Evolutionary conservation across 176 grass and related monocot genomes (phyloP), one percentile per base, ranked within the genome.

Genomic region (Avena eriantha): DNA sequence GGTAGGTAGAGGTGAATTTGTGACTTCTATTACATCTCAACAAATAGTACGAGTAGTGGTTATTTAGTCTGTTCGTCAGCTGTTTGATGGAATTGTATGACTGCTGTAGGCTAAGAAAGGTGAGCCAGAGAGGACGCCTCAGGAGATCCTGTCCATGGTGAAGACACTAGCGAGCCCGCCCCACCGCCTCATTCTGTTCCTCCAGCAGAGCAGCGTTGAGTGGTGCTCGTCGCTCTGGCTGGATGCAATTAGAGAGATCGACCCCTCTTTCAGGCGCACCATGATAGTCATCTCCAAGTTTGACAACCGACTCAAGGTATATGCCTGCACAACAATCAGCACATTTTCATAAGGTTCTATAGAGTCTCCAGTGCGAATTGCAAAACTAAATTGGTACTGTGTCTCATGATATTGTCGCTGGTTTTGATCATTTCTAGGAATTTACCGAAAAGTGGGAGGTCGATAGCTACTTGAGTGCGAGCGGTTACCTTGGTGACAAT

Each of bases 171-270:
- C 97, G 0, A 89, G 94, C 87, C 97, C 94, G 1, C 97, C 96
- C 8, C 90, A 99, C 84, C 93, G 97, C n/a, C 90, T 99, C 72
- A 68, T 99, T 71, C 84, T 99, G 43, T 99, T 99, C 87, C 94
- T 99, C 79, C 97, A 99, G 85, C 97, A 99, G 63, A 99, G 97
- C 87, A 99, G 97, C 65, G 94, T 96, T 1, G 97, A 99, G 78
- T 99, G 97, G 97, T 99, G 97, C 73, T 96, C 92, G 46, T 99
- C 97, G 2, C 76, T 99, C 14, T 99, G 97, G 97, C 89, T 99
- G 4, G 97, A 99, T 83, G 84, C 94, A 3, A 89, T 99, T 66
- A 91, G 85, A 51, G 94, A 99, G 70, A 99, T 99, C 69, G 97
- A 99, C 81, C 97, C 97, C 39, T 71, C 80, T 77, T 99, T 99